Base-by-base conservation (phyloP, 257 asterid species). In the Solanum lignicaule region DNA sequence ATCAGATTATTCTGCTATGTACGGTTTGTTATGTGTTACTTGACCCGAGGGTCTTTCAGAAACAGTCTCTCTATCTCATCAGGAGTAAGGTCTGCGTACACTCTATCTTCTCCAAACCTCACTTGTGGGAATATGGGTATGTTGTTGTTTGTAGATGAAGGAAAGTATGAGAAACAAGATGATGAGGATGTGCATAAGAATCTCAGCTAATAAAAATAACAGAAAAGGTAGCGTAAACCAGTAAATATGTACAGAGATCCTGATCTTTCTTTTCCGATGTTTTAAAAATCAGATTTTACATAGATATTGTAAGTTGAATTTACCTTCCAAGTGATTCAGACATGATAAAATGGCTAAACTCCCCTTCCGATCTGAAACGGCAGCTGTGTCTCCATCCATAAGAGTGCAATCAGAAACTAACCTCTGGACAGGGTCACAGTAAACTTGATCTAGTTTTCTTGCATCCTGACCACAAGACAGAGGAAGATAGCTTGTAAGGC, bases 391-490 rank as follows among this genome's bases (percentile, higher is more conserved):
- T 88, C 89, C 94, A 88, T 95, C 98, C 95, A 96, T 89, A 89
- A 97, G 98, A 89, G 94, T 92, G 86, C 99, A 96, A 90, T 95
- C 99, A 89, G 99, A 98, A 85, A 96, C 99, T 89, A 97, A 90
- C 91, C 99, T 93, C 95, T 94, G 99, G 89, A 92, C 94, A 78
- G 99, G 99, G 90, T 97, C 99, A 89, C 98, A 94, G 88, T 91
- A 94, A 88, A 94, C 92, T 92, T 93, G 99, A 90, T 94, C 98
- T 90, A 97, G 93, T 92, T 95, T 97, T 93, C 91, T 92, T 31
- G 95, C 84, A 33, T 95, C 98, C 99, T 97, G 95, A 88, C 35
- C 25, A 31, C 73, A 66, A 88, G 29, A 87, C 78, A 90, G 88
- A 86, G 89, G 87, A 88, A 69, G 60, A 43, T 62, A 65, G 76